Base-by-base conservation (phyloP, 352 stramenopile species). In the Globisporangium recalcitrans region DNA sequence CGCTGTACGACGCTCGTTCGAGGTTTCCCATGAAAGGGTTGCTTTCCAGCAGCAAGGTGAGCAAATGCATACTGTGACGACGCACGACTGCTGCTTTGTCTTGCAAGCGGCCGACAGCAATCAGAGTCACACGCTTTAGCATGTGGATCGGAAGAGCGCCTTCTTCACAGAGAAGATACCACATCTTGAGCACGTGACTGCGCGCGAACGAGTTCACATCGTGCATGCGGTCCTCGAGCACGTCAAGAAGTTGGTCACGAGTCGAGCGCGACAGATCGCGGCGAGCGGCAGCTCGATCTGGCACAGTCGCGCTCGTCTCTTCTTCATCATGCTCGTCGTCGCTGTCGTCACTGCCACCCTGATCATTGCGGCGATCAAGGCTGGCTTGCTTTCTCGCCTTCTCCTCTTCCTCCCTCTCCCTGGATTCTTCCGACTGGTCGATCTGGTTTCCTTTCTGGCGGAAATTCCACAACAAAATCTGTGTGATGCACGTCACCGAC, bases 21-120 rank as follows among this genome's bases (percentile, higher is more conserved):
- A 99, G 71, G 48, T 91, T 89, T 16, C 87, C 90, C 80, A 96
- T 93, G 67, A 95, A 99, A 10, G 95, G 96, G 65, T 99, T 99
- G 60, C 92, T 95, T 68, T 97, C 88, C 5, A 99, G 65, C 36
- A 98, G 53, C 19, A 82, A 64, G n/a, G 84, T 97, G 4, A 98
- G 71, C 32, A 98, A 70, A 68, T 94, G 64, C 48, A 93, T 80
- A 16, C 74, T 90, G 32, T 96, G 86, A 48, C 94, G 90, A 24
- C 96, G 78, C 53, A 98, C 95, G 19, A 98, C 85, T 1, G 94
- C 91, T 36, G 91, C 95, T 69, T 98, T 98, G 71, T 99, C 96
- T 44, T 96, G 80, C 34, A 99, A 68, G 2, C 96, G 80, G 54
- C 96, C 78, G 11, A 91, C 81, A 9, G 74, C 90, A 62, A 97